These are phyloP conservation scores for Aegilops sharonensis DNA, from an alignment of 176 grass and related monocot species.

Conservation along the genomic window DNA sequence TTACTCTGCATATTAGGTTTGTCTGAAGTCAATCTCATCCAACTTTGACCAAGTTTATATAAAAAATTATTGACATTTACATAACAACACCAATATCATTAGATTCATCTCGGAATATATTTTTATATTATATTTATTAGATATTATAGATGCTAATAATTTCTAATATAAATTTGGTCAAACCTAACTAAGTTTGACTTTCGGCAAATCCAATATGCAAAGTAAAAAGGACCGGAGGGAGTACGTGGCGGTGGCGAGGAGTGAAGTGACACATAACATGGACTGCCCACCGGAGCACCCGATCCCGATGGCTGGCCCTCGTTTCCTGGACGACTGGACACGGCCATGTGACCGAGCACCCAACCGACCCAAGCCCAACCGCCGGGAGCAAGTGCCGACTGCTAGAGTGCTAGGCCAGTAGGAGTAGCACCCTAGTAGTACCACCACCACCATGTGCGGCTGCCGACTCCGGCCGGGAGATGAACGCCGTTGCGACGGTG, in stretches of 20 bases:
- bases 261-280: slow-evolving; percentile 29
- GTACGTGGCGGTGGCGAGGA: background rate
- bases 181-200: too few species aligned
- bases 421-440: background rate
- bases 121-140: too few species aligned
- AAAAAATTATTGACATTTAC: too few species aligned
- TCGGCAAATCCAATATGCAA: too few species aligned
- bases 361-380: background rate
- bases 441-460: slow-evolving; percentile 24
- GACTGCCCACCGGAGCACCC: background rate
- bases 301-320: background rate
- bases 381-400: background rate
- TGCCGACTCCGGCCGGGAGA: background rate
- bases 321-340: slow-evolving; percentile 24
- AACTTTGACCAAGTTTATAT: too few species aligned
- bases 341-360: slow-evolving; percentile 13
- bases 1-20: too few species aligned
- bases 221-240: too few species aligned
- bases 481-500: background rate
- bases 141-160: too few species aligned
- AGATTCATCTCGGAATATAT: too few species aligned
- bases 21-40: too few species aligned
- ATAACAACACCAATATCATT: too few species aligned
- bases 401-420: background rate
- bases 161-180: too few species aligned